Conservation (phyloP, 2,329 filamentous ascomycete species). For the Penicillium brasilianum region DNA sequence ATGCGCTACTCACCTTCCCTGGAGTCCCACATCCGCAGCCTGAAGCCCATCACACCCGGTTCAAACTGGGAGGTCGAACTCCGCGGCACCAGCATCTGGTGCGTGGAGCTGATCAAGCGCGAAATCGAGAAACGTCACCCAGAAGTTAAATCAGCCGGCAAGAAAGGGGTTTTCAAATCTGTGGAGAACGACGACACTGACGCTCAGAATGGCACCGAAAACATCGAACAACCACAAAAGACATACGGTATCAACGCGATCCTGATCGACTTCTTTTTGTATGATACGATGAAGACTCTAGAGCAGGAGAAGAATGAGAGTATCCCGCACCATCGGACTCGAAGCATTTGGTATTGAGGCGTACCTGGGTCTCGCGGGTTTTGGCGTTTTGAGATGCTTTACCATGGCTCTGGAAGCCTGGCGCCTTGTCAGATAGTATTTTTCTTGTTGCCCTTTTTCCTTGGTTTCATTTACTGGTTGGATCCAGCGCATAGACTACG, state of each 20-base stretch:
- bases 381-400: constrained; percentile 1
- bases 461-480: background rate
- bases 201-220: constrained; percentile 15
- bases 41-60: constrained; percentile 71
- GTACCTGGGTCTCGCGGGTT: background rate
- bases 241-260: constrained; percentile 73
- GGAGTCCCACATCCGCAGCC: constrained; percentile 69
- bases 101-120: constrained; percentile 82
- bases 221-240: constrained; percentile 26
- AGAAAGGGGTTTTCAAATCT: constrained; percentile 2
- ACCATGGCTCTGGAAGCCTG: constrained; percentile 14
- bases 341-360: constrained; percentile 88
- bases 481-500: constrained; percentile 10
- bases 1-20: constrained; percentile 83
- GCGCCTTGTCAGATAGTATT: background rate
- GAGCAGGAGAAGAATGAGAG: constrained; percentile 63
- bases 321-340: constrained; percentile 83
- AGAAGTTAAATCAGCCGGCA: constrained; percentile 55
- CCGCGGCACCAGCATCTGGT: constrained; percentile 94
- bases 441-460: background rate
- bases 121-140: constrained; percentile 79
- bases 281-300: constrained; percentile 88
- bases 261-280: constrained; percentile 95
- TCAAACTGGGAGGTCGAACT: constrained; percentile 84
- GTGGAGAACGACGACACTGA: constrained; percentile 4